phyloP scores from a whole-genome alignment of 2,329 filamentous ascomycete species.

The Scorias spongiosa region DNA sequence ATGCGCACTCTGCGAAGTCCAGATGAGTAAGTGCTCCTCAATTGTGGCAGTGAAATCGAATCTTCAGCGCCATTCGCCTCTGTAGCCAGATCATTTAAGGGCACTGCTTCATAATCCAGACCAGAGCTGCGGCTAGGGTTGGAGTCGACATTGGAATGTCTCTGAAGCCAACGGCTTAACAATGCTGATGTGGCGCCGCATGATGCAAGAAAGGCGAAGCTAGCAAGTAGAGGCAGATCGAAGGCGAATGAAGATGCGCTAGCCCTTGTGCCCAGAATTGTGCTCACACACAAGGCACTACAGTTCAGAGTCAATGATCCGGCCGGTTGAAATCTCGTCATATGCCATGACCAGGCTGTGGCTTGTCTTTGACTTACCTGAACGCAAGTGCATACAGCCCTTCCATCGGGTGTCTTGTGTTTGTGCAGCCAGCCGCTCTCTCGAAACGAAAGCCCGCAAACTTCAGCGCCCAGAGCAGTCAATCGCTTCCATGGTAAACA shows the following conservation, averaged over 20 bases:
- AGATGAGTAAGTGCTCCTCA: conserved; percentile 10
- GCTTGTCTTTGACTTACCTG: too few relatives aligned
- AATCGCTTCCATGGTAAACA: too few relatives aligned
- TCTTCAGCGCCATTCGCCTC: conserved; percentile 9
- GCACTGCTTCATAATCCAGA: conserved; percentile 13
- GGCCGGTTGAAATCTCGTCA: too few relatives aligned
- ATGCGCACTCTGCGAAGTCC: conserved; percentile 15
- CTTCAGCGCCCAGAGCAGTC: too few relatives aligned
- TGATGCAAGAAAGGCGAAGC: conserved; percentile 26
- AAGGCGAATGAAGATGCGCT: conserved; percentile 17
- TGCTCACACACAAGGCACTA: too few relatives aligned
- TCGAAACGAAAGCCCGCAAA: too few relatives aligned
- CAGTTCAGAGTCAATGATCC: too few relatives aligned
- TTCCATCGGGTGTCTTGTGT: too few relatives aligned
- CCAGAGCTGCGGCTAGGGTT: background rate
- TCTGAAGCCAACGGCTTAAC: conserved; percentile 20
- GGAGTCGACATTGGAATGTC: conserved; percentile 7
- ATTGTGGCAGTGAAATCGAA: conserved; percentile 7
- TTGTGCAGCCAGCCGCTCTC: too few relatives aligned
- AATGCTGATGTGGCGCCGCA: conserved; percentile 24
- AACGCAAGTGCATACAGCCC: too few relatives aligned
- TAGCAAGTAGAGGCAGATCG: conserved; percentile 32
- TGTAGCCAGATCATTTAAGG: conserved; percentile 13
- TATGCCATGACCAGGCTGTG: too few relatives aligned
- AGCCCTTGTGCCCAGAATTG: conserved; percentile 4